Conservation (phyloP, 257 asterid species). For the Datura wrightii region DNA sequence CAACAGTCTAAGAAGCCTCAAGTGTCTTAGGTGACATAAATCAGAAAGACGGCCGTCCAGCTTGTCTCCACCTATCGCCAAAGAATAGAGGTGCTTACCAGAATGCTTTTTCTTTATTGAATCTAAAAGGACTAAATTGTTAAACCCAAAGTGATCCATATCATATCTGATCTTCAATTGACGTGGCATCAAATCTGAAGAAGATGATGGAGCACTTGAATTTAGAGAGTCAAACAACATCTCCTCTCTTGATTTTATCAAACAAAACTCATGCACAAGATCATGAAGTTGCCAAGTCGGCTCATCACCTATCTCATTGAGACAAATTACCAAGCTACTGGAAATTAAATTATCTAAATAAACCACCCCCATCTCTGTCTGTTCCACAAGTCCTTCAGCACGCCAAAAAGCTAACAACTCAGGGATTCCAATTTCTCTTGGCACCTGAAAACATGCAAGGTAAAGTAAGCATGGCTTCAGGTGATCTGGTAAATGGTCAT, state of each 20-base stretch:
- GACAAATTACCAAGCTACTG: constrained; percentile 35
- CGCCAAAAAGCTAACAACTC: constrained; percentile 35
- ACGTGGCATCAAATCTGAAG: background rate
- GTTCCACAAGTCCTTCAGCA: constrained; percentile 44
- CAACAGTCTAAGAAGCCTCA: background rate
- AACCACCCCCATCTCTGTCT: constrained; percentile 27
- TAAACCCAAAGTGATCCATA: too few species aligned
- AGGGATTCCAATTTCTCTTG: background rate
- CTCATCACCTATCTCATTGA: constrained; percentile 30
- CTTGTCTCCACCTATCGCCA: background rate
- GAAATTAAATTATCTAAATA: constrained; percentile 36
- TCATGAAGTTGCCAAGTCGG: constrained; percentile 36
- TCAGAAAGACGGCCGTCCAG: too few species aligned
- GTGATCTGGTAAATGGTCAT: constrained; percentile 36
- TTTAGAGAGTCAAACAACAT: background rate
- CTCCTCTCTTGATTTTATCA: constrained; percentile 35
- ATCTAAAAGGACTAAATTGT: background rate
- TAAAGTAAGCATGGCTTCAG: constrained; percentile 44
- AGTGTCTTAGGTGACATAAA: background rate
- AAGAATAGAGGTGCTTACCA: constrained; percentile 29
- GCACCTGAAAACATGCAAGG: constrained; percentile 29
- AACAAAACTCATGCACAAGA: constrained; percentile 36
- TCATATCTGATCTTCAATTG: fast-evolving
- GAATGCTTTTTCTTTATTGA: background rate
- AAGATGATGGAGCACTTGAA: background rate